Base-by-base conservation (phyloP, 2,329 filamentous ascomycete species). In the Paracamarosporium sp. region DNA sequence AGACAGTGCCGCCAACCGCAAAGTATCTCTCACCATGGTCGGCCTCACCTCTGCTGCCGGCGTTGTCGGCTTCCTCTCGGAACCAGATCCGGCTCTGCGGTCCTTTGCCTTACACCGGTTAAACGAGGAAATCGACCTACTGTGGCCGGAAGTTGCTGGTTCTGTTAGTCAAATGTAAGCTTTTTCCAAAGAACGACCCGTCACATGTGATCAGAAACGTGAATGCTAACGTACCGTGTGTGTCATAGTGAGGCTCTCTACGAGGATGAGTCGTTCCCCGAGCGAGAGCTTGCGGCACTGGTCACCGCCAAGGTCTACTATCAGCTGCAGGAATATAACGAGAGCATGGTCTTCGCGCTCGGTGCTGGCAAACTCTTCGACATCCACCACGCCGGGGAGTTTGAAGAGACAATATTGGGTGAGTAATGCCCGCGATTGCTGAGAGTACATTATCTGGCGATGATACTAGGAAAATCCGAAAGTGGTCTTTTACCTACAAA, bases 281-380 rank as follows among this genome's bases (percentile, higher is more conserved):
- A 99, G 78, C 92, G 94, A 72, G 91, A 95, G 77, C 89, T 99
- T 55, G 95, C 95, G 54, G 95, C 95, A 53, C 85, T 99, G 48
- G 93, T 99, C 53, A 90, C 96, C 41, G 91, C 95, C 68, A 99
- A 99, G 85, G 93, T 98, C 67, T 99, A 98, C 82, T 99, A 98
- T 76, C 95, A 99, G 76, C 88, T 99, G 52, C 93, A 97, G 80
- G 95, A 95, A 77, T 99, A 99, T 83, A 95, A 97, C 76, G 95
- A 99, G 82, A 97, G 94, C 79, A 98, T 99, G 94, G 91, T 92
- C 51, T 98, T 99, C 79, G 95, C 95, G 63, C 87, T 99, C 44
- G 93, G 93, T 57, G 93, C 95, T 24, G 95, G 95, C 59, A 92
- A 97, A 75, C 88, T 97, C 48, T 97, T 99, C 84, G 92, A 96